These are phyloP conservation scores for Cercospora zeae-maydis DNA, from an alignment of 2,329 filamentous ascomycete genomes.

Conservation along the genomic window DNA sequence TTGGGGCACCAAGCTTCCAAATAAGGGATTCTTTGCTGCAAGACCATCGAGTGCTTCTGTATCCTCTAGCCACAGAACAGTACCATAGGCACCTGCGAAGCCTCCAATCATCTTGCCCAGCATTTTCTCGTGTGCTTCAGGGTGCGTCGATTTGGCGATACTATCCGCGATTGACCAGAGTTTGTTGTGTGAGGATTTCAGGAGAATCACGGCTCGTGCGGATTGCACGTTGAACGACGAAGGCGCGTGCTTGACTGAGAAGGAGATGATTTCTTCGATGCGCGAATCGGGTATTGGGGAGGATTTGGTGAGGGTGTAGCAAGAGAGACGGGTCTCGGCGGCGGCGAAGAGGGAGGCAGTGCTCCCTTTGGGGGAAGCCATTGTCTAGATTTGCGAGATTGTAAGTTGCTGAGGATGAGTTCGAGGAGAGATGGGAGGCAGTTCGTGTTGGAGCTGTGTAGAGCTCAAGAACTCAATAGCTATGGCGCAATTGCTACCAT, in stretches of 20 bases:
- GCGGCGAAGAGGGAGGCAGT: slow-evolving; percentile 30
- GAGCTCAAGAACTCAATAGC: slow-evolving; percentile 1
- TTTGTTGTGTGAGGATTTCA: slow-evolving; percentile 76
- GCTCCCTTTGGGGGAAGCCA: slow-evolving; percentile 6
- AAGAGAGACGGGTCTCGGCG: slow-evolving; percentile 30
- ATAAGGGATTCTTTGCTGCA: slow-evolving; percentile 20
- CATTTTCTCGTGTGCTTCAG: slow-evolving; percentile 59
- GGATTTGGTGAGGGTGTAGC: slow-evolving; percentile 46
- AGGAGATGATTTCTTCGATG: slow-evolving; percentile 59
- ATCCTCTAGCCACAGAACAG: slow-evolving; percentile 46
- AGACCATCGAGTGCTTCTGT: slow-evolving; percentile 13
- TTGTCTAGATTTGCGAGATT: background rate
- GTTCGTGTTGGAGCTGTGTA: background rate
- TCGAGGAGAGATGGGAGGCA: background rate
- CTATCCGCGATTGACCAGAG: slow-evolving; percentile 68
- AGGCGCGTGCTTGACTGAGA: slow-evolving; percentile 64
- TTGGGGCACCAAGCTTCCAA: slow-evolving; percentile 17
- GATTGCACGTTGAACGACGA: slow-evolving; percentile 85
- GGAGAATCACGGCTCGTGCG: slow-evolving; percentile 71
- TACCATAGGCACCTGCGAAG: slow-evolving; percentile 71
- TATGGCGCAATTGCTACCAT: slow-evolving; percentile 8
- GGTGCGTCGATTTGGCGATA: slow-evolving; percentile 63
- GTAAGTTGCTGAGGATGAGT: background rate
- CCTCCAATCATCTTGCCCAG: slow-evolving; percentile 46
- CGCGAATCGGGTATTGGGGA: slow-evolving; percentile 68